Evolutionary conservation across 2,329 filamentous ascomycete species (phyloP), one percentile per base, ranked within the genome.

Genomic region (Macrophomina phaseolina): DNA sequence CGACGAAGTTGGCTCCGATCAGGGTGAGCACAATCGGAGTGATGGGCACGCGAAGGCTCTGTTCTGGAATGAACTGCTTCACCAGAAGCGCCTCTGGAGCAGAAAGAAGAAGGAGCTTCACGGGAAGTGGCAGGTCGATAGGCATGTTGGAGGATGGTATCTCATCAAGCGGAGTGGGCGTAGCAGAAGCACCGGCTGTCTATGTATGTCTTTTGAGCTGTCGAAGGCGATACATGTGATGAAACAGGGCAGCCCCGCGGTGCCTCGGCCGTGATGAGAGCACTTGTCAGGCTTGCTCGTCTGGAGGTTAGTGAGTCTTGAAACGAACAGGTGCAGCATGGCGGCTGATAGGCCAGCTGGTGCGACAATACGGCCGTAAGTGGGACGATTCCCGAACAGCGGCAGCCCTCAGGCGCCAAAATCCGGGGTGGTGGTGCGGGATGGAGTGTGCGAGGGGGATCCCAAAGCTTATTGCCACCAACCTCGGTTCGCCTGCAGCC

Each of bases 381-480:
- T 3, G 38, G 49, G 16, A 5, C n/a, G 4, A 23, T 32, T 46
- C 16, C 23, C 48, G 12, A 34, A 16, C 23, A 14, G 23, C 36
- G n/a, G 38, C 6, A 55, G 61, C 51, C 51, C 36, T 23, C 38
- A 53, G 18, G 16, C 40, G 38, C 49, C 28, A 55, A 55, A 53
- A 55, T 45, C 49, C 40, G 62, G 49, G 62, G 62, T 53, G 9
- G 56, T 65, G 51, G 62, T 55, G 62, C 62, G 62, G 51, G 49
- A 49, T 40, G 30, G 14, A 8, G 49, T 30, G 48, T 36, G 38
- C 55, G 40, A 51, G 48, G 48, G 48, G 48, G 53, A 56, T 56
- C 55, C 32, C 6, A 45, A 64, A 64, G 62, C 62, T 64, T 64
- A 53, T 64, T 64, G 62, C 36, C 51, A 40, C 62, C 49, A 64